phyloP scores from a whole-genome alignment of 148 eudicot genomes.

The Vaccinium darrowii region DNA sequence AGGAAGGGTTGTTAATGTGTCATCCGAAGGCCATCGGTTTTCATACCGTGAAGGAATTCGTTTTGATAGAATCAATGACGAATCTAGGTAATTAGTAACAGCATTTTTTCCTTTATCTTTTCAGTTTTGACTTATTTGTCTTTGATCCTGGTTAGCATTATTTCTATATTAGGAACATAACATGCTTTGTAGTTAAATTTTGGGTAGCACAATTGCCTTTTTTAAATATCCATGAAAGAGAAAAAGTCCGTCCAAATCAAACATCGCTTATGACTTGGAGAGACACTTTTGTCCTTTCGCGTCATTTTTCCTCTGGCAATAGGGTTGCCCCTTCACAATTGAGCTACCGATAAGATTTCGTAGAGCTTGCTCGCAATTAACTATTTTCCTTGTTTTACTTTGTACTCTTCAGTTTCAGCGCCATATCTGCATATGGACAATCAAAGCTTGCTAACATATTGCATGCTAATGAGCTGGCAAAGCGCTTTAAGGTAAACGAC shows the following conservation, averaged over 20 bases:
- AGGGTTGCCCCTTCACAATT: not conserved
- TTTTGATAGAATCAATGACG: constrained; percentile 74
- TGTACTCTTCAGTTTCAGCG: constrained; percentile 52
- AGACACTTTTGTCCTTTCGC: not conserved
- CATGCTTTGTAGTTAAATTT: not conserved
- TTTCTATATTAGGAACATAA: not conserved
- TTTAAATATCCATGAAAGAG: not conserved
- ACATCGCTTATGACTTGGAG: not conserved
- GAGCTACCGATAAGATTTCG: not conserved
- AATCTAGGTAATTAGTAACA: constrained; percentile 41
- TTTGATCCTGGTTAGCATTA: not conserved
- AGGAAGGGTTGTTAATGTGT: constrained; percentile 80
- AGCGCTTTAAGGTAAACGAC: constrained; percentile 55
- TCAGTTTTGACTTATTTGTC: not conserved
- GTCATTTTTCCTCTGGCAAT: not conserved
- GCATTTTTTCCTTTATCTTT: not conserved
- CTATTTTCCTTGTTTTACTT: not conserved
- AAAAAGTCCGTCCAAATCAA: not conserved
- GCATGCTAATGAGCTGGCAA: constrained; percentile 80
- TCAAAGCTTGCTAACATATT: constrained; percentile 85
- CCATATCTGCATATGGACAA: constrained; percentile 72
- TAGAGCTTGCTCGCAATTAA: not conserved
- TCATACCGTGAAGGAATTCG: constrained; percentile 51
- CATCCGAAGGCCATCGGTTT: constrained; percentile 66
- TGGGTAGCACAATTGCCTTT: not conserved